Evolutionary conservation across 2,329 filamentous ascomycete genomes (phyloP).

Genomic region (Didymella lethalis): DNA sequence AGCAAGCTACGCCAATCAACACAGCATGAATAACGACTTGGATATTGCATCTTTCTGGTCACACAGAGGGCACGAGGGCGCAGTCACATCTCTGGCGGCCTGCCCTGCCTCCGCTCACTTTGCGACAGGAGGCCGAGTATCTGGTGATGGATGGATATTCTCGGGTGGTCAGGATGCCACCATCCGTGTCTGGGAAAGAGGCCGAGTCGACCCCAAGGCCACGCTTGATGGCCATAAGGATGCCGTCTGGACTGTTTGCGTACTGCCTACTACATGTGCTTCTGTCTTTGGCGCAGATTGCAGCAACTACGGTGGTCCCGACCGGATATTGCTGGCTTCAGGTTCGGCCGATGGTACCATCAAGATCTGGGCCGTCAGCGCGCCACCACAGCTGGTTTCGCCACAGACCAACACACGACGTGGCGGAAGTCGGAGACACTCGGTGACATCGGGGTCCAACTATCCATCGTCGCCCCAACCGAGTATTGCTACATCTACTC

Average conservation of each 20-base stretch:
- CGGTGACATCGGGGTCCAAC: constrained; percentile 91
- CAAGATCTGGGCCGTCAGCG: constrained; percentile 92
- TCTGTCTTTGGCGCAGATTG: constrained; percentile 77
- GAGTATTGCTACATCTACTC: constrained; percentile 81
- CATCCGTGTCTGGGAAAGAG: constrained; percentile 93
- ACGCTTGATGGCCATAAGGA: constrained; percentile 94
- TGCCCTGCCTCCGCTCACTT: constrained; percentile 90
- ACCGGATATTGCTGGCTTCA: constrained; percentile 88
- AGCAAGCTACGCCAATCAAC: constrained; percentile 71
- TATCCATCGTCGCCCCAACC: constrained; percentile 92
- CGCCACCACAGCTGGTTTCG: constrained; percentile 84
- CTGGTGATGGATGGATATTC: constrained; percentile 97
- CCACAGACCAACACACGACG: constrained; percentile 77
- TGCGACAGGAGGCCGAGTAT: constrained; percentile 83
- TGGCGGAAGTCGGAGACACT: constrained; percentile 83
- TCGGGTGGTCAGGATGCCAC: constrained; percentile 95
- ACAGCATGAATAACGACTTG: constrained; percentile 75
- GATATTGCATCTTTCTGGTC: constrained; percentile 95
- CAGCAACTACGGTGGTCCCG: constrained; percentile 77
- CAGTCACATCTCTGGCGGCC: constrained; percentile 84
- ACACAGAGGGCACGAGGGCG: constrained; percentile 89
- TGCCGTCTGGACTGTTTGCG: constrained; percentile 93
- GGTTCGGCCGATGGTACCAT: constrained; percentile 91
- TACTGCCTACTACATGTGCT: constrained; percentile 83
- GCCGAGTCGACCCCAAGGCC: constrained; percentile 91